These are phyloP conservation scores for Blastobotrys americana DNA, from an alignment of 805 yeast species.

Conservation along the genomic window DNA sequence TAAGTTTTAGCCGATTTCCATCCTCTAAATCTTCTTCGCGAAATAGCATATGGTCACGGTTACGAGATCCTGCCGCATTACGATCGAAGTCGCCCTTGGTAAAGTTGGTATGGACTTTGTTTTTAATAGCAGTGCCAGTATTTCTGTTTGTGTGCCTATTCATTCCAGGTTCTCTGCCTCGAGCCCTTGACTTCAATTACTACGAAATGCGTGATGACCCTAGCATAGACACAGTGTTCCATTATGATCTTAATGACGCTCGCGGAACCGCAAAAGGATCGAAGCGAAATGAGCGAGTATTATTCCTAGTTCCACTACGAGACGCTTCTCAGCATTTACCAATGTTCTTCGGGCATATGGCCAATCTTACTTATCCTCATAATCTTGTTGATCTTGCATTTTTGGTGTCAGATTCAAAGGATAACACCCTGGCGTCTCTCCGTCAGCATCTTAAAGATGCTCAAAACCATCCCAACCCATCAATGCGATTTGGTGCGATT, in stretches of 20 bases:
- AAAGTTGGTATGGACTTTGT: constrained; percentile 5
- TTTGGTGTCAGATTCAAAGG: constrained; percentile 83
- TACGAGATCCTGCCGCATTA: constrained; percentile 1
- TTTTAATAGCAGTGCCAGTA: constrained; percentile 7
- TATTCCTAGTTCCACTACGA: constrained; percentile 83
- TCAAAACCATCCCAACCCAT: constrained; percentile 56
- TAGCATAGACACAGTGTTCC: constrained; percentile 42
- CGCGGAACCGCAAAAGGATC: constrained; percentile 67
- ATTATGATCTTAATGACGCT: constrained; percentile 64
- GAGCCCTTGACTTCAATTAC: background rate
- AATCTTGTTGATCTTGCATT: constrained; percentile 76
- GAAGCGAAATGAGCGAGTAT: constrained; percentile 69
- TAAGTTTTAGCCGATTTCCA: background rate
- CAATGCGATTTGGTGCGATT: constrained; percentile 70
- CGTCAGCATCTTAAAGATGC: constrained; percentile 48
- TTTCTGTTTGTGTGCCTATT: constrained; percentile 8
- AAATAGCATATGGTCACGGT: constrained; percentile 3
- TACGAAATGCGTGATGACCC: constrained; percentile 20
- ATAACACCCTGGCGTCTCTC: constrained; percentile 71
- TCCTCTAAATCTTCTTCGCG: constrained; percentile 2
- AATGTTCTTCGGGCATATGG: constrained; percentile 79
- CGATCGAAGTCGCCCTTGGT: constrained; percentile 5
- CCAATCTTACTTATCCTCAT: constrained; percentile 78
- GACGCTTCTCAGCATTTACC: constrained; percentile 89
- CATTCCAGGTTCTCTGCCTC: background rate